Percentiles rank a stretch among this genome's conserved stretches.
These are phyloP conservation scores for Cylindrotheca closterium DNA, from an alignment of 108 stramenopile genomes.

Conservation along the genomic window DNA sequence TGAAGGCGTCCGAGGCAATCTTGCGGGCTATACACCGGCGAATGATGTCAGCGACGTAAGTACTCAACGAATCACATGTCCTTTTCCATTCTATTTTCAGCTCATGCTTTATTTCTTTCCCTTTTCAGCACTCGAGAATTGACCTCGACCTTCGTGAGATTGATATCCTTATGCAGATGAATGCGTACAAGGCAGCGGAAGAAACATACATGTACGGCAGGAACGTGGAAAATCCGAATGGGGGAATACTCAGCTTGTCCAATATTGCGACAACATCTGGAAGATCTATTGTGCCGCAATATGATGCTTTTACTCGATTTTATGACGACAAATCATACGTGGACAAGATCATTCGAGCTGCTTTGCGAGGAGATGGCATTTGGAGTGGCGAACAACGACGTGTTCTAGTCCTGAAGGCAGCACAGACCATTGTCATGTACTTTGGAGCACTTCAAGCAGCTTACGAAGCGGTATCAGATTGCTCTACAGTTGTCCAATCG, in stretches of 20 bases:
- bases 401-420: conserved; percentile 42
- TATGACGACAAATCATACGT: conserved; percentile 50
- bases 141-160: conserved; percentile 74
- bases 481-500: conserved; percentile 16
- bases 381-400: conserved; percentile 49
- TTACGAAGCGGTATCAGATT: conserved; percentile 56
- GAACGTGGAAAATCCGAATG: conserved; percentile 30
- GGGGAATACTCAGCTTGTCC: conserved; percentile 29
- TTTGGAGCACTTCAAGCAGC: conserved; percentile 64
- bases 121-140: conserved; percentile 48
- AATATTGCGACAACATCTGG: conserved; percentile 54
- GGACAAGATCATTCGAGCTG: conserved; percentile 58
- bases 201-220: conserved; percentile 69
- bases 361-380: conserved; percentile 22
- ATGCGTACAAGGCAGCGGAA: conserved; percentile 64
- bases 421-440: conserved; percentile 65
- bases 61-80: not conserved
- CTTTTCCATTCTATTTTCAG: not conserved
- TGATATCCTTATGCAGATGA: conserved; percentile 62
- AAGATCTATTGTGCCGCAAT: conserved; percentile 64
- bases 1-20: conserved; percentile 3
- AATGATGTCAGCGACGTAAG: conserved; percentile 51
- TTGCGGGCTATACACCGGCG: conserved; percentile 66
- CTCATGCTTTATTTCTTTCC: not conserved
- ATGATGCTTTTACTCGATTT: conserved; percentile 59